phyloP scores from a whole-genome alignment of 31 red algal genomes.

The Porphyra umbilicalis region DNA sequence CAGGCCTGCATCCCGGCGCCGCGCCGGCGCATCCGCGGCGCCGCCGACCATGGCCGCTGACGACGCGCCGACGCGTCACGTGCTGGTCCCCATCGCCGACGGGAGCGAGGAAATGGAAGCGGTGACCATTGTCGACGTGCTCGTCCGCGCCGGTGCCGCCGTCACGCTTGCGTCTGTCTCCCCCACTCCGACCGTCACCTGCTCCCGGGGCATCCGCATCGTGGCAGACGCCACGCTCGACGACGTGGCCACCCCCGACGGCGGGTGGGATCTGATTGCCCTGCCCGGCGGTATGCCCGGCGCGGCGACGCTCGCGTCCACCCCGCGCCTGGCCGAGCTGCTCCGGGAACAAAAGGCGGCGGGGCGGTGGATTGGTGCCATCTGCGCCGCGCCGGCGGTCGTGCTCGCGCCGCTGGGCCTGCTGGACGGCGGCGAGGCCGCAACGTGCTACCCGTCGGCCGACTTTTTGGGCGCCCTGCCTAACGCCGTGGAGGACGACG shows the following conservation, averaged over 20 bases:
- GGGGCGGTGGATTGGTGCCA: slow-evolving; percentile 57
- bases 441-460: slow-evolving; percentile 83
- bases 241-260: slow-evolving; percentile 5
- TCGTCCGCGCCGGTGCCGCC: slow-evolving; percentile 79
- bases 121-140: slow-evolving; percentile 64
- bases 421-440: slow-evolving; percentile 33
- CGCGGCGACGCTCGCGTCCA: slow-evolving; percentile 54
- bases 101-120: slow-evolving; percentile 92
- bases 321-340: slow-evolving; percentile 20
- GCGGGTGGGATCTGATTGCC: slow-evolving; percentile 54
- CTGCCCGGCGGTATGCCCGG: slow-evolving; percentile 87
- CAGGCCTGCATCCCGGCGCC: not conserved
- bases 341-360: slow-evolving; percentile 23
- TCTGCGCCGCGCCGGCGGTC: slow-evolving; percentile 91
- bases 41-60: not conserved
- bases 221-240: slow-evolving; percentile 55
- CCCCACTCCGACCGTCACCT: slow-evolving; percentile 23
- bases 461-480: slow-evolving; percentile 45
- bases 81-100: slow-evolving; percentile 74
- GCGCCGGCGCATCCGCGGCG: not conserved
- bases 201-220: slow-evolving; percentile 64
- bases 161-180: slow-evolving; percentile 90
- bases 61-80: slow-evolving; percentile 18
- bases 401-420: slow-evolving; percentile 62
- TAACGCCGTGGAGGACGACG: slow-evolving; percentile 35